Percentiles rank a stretch among this genome's conserved stretches.
These are phyloP conservation scores for Candolleomyces efflorescens DNA, from an alignment of 768 basidiomycete species.

Conservation along the genomic window DNA sequence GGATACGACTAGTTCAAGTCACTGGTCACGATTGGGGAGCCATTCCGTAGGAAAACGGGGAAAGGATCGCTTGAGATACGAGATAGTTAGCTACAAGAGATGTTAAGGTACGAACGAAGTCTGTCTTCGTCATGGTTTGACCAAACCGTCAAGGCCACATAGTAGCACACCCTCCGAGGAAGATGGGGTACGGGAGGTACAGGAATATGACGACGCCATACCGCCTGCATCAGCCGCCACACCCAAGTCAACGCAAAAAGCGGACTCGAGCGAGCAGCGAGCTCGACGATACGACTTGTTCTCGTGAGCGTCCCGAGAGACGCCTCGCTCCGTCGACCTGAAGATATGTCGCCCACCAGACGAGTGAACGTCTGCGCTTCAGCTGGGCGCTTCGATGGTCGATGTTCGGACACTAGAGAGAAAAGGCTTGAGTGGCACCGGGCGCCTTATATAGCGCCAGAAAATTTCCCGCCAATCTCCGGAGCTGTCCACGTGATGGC, in stretches of 20 bases:
- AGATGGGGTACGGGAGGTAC: constrained; percentile 59
- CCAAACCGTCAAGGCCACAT: constrained; percentile 80
- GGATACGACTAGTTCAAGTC: too few relatives aligned
- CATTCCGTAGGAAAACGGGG: too few relatives aligned
- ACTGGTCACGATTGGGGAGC: too few relatives aligned
- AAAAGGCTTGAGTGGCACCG: not conserved
- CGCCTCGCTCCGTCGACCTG: constrained; percentile 79
- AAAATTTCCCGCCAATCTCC: not conserved
- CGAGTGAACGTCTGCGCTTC: constrained; percentile 4
- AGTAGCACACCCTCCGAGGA: constrained; percentile 46
- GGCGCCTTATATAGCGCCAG: too few relatives aligned
- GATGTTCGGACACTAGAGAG: not conserved
- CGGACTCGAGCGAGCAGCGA: constrained; percentile 43
- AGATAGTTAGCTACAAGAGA: too few relatives aligned
- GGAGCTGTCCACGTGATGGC: too few relatives aligned
- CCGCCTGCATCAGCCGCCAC: constrained; percentile 37
- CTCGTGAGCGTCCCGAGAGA: constrained; percentile 37
- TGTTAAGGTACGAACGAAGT: too few relatives aligned
- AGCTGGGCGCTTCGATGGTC: constrained; percentile 7
- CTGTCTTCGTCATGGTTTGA: constrained; percentile 80
- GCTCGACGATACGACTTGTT: constrained; percentile 31
- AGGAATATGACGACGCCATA: constrained; percentile 77
- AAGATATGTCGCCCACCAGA: constrained; percentile 27
- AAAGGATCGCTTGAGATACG: too few relatives aligned
- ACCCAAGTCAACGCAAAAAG: constrained; percentile 54